These are phyloP conservation scores for Lotus japonicus DNA, from an alignment of 306 rosid genomes.

Conservation along the genomic window DNA sequence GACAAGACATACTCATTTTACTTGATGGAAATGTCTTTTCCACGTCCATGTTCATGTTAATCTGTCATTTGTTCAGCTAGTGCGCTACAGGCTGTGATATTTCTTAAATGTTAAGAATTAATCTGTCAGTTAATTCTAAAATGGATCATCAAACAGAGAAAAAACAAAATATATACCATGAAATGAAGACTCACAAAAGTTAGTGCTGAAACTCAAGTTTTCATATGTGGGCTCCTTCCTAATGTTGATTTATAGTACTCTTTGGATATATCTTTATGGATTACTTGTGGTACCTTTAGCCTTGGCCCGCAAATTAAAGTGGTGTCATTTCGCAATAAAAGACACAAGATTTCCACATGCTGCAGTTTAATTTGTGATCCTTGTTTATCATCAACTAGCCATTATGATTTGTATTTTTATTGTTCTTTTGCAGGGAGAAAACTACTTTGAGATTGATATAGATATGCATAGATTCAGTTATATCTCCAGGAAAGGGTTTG, in stretches of 20 bases:
- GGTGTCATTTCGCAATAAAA: conserved; percentile 31
- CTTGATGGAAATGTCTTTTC: neutral
- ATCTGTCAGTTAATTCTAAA: conserved; percentile 10
- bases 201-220: conserved; percentile 4
- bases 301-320: conserved; percentile 28
- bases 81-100: neutral
- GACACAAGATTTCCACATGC: conserved; percentile 16
- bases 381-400: conserved; percentile 9
- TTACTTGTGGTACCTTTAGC: conserved; percentile 8
- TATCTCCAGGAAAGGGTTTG: conserved; percentile 93
- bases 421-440: conserved; percentile 58
- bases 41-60: conserved; percentile 7
- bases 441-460: conserved; percentile 90
- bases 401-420: neutral
- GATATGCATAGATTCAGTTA: conserved; percentile 99
- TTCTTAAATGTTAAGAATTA: conserved; percentile 7
- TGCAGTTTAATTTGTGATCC: neutral
- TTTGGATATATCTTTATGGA: conserved; percentile 23
- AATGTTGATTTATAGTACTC: conserved; percentile 13
- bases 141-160: neutral
- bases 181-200: conserved; percentile 11
- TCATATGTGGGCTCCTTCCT: conserved; percentile 25
- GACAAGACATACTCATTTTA: neutral
- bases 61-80: too few relatives aligned
- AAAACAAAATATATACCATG: conserved; percentile 3